Evolutionary conservation across 176 grass and related monocot genomes (phyloP), one percentile per base, ranked within the genome.

Genomic region (Hyparrhenia diplandra): DNA sequence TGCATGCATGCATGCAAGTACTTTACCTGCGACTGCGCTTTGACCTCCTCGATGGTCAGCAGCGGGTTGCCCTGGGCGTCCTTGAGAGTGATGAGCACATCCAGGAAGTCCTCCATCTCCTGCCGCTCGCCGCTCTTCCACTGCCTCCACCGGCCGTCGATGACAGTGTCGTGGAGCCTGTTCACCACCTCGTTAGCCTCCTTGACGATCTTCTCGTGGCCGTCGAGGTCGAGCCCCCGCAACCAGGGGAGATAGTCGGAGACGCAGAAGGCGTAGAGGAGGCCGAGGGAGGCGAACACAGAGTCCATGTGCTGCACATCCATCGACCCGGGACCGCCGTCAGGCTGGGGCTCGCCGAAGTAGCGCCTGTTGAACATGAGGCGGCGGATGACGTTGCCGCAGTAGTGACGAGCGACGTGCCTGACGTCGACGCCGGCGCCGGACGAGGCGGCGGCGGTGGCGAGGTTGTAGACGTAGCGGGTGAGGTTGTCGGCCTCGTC

Each of bases 191-290:
- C 64, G 47, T 31, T 42, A 2, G n/a, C 80, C 8, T 74, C 31
- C 29, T 61, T 74, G 59, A 86, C 25, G 1, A 73, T 42, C 34
- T 27, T 90, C 52, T 86, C 73, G 35, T 90, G 73, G 10, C 83
- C 88, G 30, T 67, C 83, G 20, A 90, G 10, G 43, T 90, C 83
- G 43, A 85, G 13, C n/a, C 62, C 76, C 10, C 28, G 70, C 73
- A 90, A 27, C 41, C 10, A 65, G n/a, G 83, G 88, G 35, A 86
- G 37, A 65, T 85, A 90, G 59, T 90, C 88, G 12, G 83, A 86
- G 9, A 83, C 47, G 42, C 64, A 83, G 16, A 90, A 86, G 28
- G 73, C 52, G 40, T 77, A 73, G 62, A 87, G 4, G n/a, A 35
- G 27, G 2, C 23, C 30, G 4, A 87, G 75, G 10, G 60, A 35